These are phyloP conservation scores for Curvularia sp. DNA, from an alignment of 2,329 filamentous ascomycete species.

Conservation along the genomic window DNA sequence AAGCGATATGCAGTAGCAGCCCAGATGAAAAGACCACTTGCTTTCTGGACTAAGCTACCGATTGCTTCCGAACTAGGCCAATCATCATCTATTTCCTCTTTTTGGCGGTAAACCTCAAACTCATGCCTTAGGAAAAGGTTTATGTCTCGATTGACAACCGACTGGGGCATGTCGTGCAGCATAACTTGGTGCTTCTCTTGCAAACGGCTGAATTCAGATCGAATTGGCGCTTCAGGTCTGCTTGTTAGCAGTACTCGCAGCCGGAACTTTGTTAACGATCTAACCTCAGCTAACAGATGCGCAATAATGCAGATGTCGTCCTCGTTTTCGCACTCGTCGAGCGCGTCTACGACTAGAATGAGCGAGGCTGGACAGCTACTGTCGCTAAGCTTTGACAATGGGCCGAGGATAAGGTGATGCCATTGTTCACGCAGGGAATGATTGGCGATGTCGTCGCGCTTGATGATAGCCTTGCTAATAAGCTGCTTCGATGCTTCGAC, in stretches of 20 bases:
- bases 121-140: constrained; percentile 20
- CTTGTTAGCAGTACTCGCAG: neutral
- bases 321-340: neutral
- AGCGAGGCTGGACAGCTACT: neutral
- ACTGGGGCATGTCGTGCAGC: neutral
- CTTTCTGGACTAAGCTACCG: constrained; percentile 27
- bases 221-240: neutral
- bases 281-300: neutral
- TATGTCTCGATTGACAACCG: constrained; percentile 26
- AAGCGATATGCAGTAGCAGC: constrained; percentile 40
- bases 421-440: too few species aligned
- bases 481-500: too few species aligned
- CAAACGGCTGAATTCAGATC: too few species aligned
- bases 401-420: too few species aligned
- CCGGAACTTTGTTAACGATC: neutral
- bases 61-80: constrained; percentile 34
- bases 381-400: neutral
- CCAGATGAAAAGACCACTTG: constrained; percentile 42
- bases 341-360: neutral
- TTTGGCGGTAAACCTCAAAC: constrained; percentile 3
- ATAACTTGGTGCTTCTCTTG: too few species aligned
- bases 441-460: too few species aligned
- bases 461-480: too few species aligned
- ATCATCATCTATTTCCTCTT: constrained; percentile 1
- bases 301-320: neutral